Evolutionary conservation across 2,329 filamentous ascomycete genomes (phyloP).

Genomic region (Xylaria sp.): DNA sequence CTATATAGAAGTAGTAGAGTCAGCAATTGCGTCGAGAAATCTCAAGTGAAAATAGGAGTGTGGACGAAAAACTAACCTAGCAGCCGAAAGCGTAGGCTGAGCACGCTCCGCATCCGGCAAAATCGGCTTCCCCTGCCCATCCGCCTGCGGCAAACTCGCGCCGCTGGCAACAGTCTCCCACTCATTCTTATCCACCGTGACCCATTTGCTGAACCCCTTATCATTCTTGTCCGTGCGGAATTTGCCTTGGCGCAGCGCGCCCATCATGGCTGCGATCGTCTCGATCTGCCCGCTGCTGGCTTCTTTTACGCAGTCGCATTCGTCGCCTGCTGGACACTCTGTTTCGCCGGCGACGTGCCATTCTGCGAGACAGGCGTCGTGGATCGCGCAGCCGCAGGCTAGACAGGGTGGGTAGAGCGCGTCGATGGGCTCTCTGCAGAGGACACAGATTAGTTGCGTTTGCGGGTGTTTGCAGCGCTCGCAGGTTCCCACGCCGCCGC

Average conservation of each 20-base stretch:
- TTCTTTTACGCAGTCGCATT: slow-evolving; percentile 56
- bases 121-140: slow-evolving; percentile 29
- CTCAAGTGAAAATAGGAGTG: neutral
- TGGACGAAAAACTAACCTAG: slow-evolving; percentile 23
- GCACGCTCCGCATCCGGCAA: slow-evolving; percentile 15
- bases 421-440: slow-evolving; percentile 56
- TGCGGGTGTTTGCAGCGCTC: slow-evolving; percentile 50
- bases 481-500: slow-evolving; percentile 39
- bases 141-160: slow-evolving; percentile 24
- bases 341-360: slow-evolving; percentile 54
- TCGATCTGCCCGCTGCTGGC: slow-evolving; percentile 54
- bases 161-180: slow-evolving; percentile 35
- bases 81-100: slow-evolving; percentile 36
- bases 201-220: slow-evolving; percentile 15
- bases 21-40: neutral
- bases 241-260: slow-evolving; percentile 37
- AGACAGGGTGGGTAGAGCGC: slow-evolving; percentile 58
- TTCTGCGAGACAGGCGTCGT: slow-evolving; percentile 53
- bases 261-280: slow-evolving; percentile 54
- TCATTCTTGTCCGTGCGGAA: slow-evolving; percentile 20
- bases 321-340: slow-evolving; percentile 58
- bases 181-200: slow-evolving; percentile 32
- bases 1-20: neutral
- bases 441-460: slow-evolving; percentile 55
- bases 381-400: slow-evolving; percentile 56